Evolutionary conservation across 257 asterid genomes (phyloP).

Genomic region (Capsicum pubescens): DNA sequence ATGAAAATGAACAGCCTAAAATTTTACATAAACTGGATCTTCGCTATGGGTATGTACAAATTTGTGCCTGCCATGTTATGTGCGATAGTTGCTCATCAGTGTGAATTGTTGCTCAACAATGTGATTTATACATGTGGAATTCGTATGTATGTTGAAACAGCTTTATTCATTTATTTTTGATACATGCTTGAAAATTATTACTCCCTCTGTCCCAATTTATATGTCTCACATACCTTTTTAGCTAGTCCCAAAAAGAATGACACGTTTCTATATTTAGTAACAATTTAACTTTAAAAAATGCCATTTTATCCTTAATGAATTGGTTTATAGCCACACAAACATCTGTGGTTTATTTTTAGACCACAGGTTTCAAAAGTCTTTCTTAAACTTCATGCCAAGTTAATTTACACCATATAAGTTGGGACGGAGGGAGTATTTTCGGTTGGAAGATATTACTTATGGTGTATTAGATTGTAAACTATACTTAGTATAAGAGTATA

Average conservation of each 20-base stretch:
- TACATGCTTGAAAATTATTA: background rate
- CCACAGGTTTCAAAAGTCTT: too few relatives aligned
- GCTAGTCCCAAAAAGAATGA: too few relatives aligned
- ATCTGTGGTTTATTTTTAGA: too few relatives aligned
- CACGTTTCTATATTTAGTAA: too few relatives aligned
- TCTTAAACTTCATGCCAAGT: too few relatives aligned
- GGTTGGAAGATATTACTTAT: background rate
- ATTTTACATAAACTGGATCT: constrained; percentile 87
- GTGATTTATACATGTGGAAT: background rate
- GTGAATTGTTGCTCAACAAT: too few relatives aligned
- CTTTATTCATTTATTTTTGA: background rate
- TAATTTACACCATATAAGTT: too few relatives aligned
- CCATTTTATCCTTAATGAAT: too few relatives aligned
- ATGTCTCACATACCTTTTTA: too few relatives aligned
- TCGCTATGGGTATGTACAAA: constrained; percentile 77
- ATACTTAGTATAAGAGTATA: background rate
- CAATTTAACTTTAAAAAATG: too few relatives aligned
- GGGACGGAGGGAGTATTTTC: background rate
- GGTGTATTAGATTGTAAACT: constrained; percentile 11
- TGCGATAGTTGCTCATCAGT: background rate
- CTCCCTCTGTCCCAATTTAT: too few relatives aligned
- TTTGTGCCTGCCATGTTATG: constrained; percentile 16
- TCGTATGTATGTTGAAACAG: background rate
- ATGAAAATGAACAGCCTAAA: constrained; percentile 66
- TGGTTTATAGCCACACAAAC: too few relatives aligned